Evolutionary conservation across 2,329 filamentous ascomycete species (phyloP), one percentile per base, ranked within the genome.

Genomic region (Diaporthe citrichinensis): DNA sequence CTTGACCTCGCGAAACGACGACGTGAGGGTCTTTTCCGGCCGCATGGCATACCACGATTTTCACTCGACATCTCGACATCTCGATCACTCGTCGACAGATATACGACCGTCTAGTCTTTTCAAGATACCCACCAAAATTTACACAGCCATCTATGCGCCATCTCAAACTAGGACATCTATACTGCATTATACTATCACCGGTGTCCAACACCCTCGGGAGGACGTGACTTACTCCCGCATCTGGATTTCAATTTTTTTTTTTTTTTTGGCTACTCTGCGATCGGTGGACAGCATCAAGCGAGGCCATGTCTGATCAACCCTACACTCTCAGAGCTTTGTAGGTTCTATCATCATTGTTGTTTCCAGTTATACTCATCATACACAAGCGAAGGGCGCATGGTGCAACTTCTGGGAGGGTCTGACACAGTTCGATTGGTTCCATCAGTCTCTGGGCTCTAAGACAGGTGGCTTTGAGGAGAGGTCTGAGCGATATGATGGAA

Each of bases 301-400:
- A 76, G 46, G 14, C 51, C n/a, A 41, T 51, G 34, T 34, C 14
- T 74, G 12, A 31, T 72, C 36, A 25, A 28, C 10, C 28, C 36
- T 59, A 20, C 23, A 20, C 7, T 39, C 41, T 57, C 23, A 23
- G 15, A 71, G 31, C 53, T 15, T 62, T 67, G 20, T 20, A 20
- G 15, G 31, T 53, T 71, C 17, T 46, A 14, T 55, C 41, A 39
- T 28, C 15, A 31, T 49, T 62, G 23, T 62, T 61, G 12, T 68
- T 51, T 61, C 34, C n/a, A 53, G 3, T 62, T 53, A 23, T 39
- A 20, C 55, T 71, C 71, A 62, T 73, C 34, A 74, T 51, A 67
- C 62, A 61, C 67, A 74, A 76, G 74, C 74, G 74, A 74, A 59
- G 57, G 71, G 74, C 62, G 74, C 72, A 62, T 71, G 62, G 74